Evolutionary conservation across 1,284 basidiomycete species (phyloP), one percentile per base, ranked within the genome.

Genomic region (Sporisorium exsertum): DNA sequence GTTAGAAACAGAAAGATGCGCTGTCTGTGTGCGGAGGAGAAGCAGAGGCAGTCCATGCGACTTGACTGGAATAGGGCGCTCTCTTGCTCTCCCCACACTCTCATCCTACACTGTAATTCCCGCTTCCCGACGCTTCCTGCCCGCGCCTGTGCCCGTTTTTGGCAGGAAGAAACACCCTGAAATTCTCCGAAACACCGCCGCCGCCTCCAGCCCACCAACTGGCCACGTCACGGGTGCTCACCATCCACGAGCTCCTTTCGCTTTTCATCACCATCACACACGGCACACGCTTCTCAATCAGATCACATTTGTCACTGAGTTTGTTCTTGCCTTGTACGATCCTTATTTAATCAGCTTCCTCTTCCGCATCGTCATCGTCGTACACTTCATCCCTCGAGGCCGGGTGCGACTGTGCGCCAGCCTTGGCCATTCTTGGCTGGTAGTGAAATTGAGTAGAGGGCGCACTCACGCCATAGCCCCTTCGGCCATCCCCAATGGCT

Each of bases 361-460:
- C 61, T 2, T 63, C 65, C 15, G 59, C 59, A 18, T 59, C 65
- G 16, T 57, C 59, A 32, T 50, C 58, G 26, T 64, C 60, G 27
- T 57, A 57, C 61, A 67, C 18, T 40, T 65, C 66, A 29, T 74
- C 72, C 35, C 63, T 42, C 12, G 62, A 64, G 16, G 50, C 60
- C 3, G 72, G 72, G 42, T 66, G 52, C 32, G 72, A 63, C 20
- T 57, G 61, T 3, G 63, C 55, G 8, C 43, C 49, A 3, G 22
- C 24, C 37, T 15, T 43, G 22, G 20, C 33, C 15, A 24, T 47
- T 15, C 49, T n/a, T 12, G 62, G 49, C 45, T 65, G 72, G 51
- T 67, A 70, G 42, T 75, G 62, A 22, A 75, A 70, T 20, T 75
- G 72, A 15, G 63, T 58, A 3, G 56, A 63, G 0, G 72, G 67